Percentiles rank a stretch among this genome's conserved stretches.
Evolutionary conservation across 768 basidiomycete species (phyloP).

Genomic region (Hygrocybe punicea): DNA sequence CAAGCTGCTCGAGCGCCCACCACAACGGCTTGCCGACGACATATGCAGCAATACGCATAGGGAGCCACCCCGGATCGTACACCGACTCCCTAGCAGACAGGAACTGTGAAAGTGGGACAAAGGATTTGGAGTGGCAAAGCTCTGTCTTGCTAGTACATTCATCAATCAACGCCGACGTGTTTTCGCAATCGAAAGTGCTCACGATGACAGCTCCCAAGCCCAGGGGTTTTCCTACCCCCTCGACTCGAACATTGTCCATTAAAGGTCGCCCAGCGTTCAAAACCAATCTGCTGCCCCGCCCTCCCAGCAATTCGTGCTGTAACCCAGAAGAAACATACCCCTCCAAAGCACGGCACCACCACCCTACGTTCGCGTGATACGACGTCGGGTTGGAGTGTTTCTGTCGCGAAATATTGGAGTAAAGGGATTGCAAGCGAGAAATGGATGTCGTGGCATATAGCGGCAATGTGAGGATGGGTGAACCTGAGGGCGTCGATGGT

Average conservation of each 20-base stretch:
- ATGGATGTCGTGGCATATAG: slow-evolving; percentile 48
- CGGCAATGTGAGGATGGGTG: slow-evolving; percentile 30
- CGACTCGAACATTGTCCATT: slow-evolving; percentile 57
- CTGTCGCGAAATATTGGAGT: slow-evolving; percentile 83
- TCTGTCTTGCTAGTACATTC: slow-evolving; percentile 64
- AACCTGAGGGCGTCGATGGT: slow-evolving; percentile 8
- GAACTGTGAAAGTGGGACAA: slow-evolving; percentile 56
- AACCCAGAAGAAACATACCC: slow-evolving; percentile 56
- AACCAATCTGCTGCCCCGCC: slow-evolving; percentile 49
- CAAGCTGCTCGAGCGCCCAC: slow-evolving; percentile 84
- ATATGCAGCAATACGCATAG: slow-evolving; percentile 64
- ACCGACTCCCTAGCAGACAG: slow-evolving; percentile 55
- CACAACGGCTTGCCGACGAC: slow-evolving; percentile 76
- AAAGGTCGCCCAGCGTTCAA: slow-evolving; percentile 54
- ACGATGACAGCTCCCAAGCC: slow-evolving; percentile 71
- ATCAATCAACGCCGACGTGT: slow-evolving; percentile 18
- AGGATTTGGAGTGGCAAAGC: slow-evolving; percentile 42
- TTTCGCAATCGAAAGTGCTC: slow-evolving; percentile 33
- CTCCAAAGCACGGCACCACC: slow-evolving; percentile 79
- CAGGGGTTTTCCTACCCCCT: slow-evolving; percentile 73
- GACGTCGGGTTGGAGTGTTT: slow-evolving; percentile 81
- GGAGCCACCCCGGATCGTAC: slow-evolving; percentile 66
- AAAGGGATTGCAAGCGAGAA: slow-evolving; percentile 71
- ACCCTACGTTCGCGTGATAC: slow-evolving; percentile 75
- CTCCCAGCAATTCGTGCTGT: slow-evolving; percentile 31